A percentile compares a stretch with the other conserved stretches of the same genome.
These are phyloP conservation scores for Westerdykella sp. DNA, from an alignment of 2,329 filamentous ascomycete genomes.

Conservation along the genomic window DNA sequence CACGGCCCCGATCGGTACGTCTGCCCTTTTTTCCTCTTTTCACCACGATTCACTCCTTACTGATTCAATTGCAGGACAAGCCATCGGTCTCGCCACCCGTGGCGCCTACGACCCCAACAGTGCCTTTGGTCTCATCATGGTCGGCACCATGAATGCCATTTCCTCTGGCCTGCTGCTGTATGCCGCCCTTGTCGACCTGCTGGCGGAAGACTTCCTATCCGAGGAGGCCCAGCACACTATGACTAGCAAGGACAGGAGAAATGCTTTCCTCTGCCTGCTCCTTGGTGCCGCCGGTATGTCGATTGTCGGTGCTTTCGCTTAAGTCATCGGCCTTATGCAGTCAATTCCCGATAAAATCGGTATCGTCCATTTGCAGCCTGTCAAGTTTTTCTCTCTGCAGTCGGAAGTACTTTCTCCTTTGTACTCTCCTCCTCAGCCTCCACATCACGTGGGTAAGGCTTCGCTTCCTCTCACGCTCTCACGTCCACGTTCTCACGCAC, in stretches of 20 bases:
- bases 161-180: constrained; percentile 57
- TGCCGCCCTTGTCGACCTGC: constrained; percentile 56
- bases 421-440: too few species aligned
- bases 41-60: too few species aligned
- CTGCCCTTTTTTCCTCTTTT: too few species aligned
- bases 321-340: constrained; percentile 3
- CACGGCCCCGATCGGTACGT: constrained; percentile 54
- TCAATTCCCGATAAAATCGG: background rate
- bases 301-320: constrained; percentile 34
- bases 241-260: constrained; percentile 49
- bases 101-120: constrained; percentile 57
- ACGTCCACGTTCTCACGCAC: too few species aligned
- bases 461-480: too few species aligned
- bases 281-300: constrained; percentile 36
- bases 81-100: constrained; percentile 54
- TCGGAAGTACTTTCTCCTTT: too few species aligned
- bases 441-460: too few species aligned
- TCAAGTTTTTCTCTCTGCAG: background rate
- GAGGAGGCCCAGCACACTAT: constrained; percentile 41
- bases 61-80: constrained; percentile 36
- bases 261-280: constrained; percentile 44
- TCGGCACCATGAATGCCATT: constrained; percentile 61
- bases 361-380: background rate
- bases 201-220: constrained; percentile 61
- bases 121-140: constrained; percentile 58